Base-by-base conservation (phyloP, 192 early-diverging fungal genomes). In the Linderina pennispora region DNA sequence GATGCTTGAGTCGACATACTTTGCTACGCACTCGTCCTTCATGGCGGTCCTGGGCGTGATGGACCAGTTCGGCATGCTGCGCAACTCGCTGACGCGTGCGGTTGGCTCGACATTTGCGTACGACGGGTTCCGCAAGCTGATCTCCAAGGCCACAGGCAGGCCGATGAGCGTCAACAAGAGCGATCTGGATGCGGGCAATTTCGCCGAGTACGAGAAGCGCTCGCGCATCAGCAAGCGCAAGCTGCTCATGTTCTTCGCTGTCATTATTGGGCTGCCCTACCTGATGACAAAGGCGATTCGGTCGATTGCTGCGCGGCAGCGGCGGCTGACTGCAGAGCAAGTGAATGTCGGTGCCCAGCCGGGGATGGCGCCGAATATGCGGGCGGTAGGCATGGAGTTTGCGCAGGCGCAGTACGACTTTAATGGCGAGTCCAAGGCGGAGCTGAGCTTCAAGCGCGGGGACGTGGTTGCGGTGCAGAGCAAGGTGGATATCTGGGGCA, bases 11-110 rank as follows among this genome's bases (percentile, higher is more conserved):
- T 92, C 90, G 1, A 99, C 96, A 5, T 97, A 92, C 59, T 87
- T 92, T 76, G 92, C 96, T 15, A 99, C 96, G 0, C 88, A 94
- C 58, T 89, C 87, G 8, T 85, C 78, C 8, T 89, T 90, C 44
- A 88, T 94, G 89, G 90, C 92, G 13, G 93, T 98, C 80, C 83
- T 97, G 14, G 96, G 92, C 24, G 91, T 99, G n/a, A 91, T 90
- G 33, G 96, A 99, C 49, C 96, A 99, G 65, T 88, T 99, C 50
- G 89, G 92, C n/a, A 78, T 90, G 62, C 59, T 99, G 17, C 78
- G 89, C 21, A 79, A 62, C 23, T 92, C 92, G 37, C 75, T 99
- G 1, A 85, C 91, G 9, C 85, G 90, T 47, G 77, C 90, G 3
- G 71, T 99, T 14, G 85, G 87, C 14, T 70, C 90, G 2, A 80